These are phyloP conservation scores for Solanum clarkiae DNA, from an alignment of 257 asterid genomes.

Conservation along the genomic window DNA sequence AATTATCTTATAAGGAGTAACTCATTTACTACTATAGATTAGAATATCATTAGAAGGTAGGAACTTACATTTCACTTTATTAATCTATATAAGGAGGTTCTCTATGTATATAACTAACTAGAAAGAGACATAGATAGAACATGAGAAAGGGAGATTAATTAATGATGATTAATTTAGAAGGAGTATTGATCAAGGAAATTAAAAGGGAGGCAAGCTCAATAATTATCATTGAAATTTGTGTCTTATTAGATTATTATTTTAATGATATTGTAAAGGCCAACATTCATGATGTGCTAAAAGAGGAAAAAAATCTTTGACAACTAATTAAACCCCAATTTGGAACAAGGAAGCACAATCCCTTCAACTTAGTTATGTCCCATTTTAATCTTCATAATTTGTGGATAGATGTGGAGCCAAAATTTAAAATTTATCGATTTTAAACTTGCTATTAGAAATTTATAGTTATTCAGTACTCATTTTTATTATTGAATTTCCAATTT, in stretches of 20 bases:
- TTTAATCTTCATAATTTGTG: background rate
- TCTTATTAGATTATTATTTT: background rate
- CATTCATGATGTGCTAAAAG: background rate
- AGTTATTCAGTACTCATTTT: too few species aligned
- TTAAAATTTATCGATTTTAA: background rate
- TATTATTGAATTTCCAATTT: too few species aligned
- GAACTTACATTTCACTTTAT: background rate
- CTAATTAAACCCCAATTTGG: background rate
- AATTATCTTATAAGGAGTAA: too few species aligned
- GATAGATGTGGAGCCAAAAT: rapidly evolving
- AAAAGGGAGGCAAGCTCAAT: background rate
- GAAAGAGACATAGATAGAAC: background rate
- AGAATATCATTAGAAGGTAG: background rate
- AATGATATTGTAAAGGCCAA: background rate
- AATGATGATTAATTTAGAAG: background rate
- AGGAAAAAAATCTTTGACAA: background rate
- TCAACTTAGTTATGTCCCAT: background rate
- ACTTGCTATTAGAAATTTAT: background rate
- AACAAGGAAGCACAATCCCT: background rate
- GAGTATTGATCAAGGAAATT: background rate
- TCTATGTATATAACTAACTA: background rate
- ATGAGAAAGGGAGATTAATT: background rate
- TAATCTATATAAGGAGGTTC: background rate
- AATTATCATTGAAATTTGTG: background rate
- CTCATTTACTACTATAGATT: too few species aligned